Base-by-base conservation (phyloP, 768 basidiomycete genomes). In the Guyanaporus albipodus region DNA sequence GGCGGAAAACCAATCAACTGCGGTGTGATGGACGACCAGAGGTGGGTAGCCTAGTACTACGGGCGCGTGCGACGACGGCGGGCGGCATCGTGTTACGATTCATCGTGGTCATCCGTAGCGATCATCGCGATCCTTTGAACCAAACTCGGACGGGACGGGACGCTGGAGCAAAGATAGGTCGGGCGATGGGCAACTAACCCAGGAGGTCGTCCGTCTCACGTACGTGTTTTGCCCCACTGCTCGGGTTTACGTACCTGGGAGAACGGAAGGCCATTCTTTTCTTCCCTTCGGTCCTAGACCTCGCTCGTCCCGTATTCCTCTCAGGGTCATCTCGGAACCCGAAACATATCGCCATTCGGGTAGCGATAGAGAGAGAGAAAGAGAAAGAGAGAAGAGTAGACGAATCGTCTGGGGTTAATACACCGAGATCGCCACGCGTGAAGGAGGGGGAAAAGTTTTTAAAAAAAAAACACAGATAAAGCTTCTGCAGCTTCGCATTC, bases 391-490 rank as follows among this genome's bases (percentile, higher is more conserved):
- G n/a, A n/a, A n/a, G n/a, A n/a, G n/a, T n/a, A 44, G 36, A 21
- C 9, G n/a, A 43, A 32, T 31, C 32, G 34, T 34, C 28, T 47
- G 54, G 44, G 41, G 36, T 46, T 36, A 51, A 24, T 37, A 28
- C 45, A 21, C 45, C 26, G 38, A 46, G 48, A 59, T 61, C 50
- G 55, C 39, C 55, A 37, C 34, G 26, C 38, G 38, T n/a, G n/a
- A n/a, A n/a, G 21, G 36, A 23, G 42, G 44, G 38, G 28, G 12
- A 42, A 31, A 32, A 36, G 11, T 6, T 11, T 28, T 28, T 6
- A 42, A 38, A 19, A 17, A 18, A 19, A 9, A 21, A 26, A 47
- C 37, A 46, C 45, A 44, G 42, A 36, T 32, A n/a, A 32, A 32
- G 23, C 37, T 48, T 48, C 53, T 51, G 44, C 38, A 36, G 17